phyloP scores from a whole-genome alignment of 1,284 basidiomycete genomes.

The Cryptococcus sp. region DNA sequence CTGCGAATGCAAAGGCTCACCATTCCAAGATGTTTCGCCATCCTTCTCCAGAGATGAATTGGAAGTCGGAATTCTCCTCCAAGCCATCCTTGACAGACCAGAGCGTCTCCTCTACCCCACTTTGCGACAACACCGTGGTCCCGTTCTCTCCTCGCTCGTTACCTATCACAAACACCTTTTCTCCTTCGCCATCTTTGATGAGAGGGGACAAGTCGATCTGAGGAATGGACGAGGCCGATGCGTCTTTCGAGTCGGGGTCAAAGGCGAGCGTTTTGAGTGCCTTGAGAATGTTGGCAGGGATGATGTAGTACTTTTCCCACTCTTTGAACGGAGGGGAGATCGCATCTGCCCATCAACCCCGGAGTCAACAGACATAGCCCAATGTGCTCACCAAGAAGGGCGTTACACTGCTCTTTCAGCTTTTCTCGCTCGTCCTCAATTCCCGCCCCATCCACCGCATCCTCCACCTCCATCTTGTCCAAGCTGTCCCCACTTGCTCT shows the following conservation, averaged over 20 bases:
- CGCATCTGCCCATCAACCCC: conserved; percentile 10
- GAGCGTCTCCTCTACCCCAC: conserved; percentile 15
- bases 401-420: conserved; percentile 19
- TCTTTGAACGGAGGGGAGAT: conserved; percentile 31
- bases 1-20: conserved; percentile 50
- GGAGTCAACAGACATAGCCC: too few species aligned
- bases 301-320: conserved; percentile 33
- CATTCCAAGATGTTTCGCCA: conserved; percentile 66
- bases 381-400: conserved; percentile 21
- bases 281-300: conserved; percentile 29
- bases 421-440: background rate
- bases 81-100: conserved; percentile 46
- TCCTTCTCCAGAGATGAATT: conserved; percentile 65
- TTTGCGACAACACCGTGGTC: background rate
- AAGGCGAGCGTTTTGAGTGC: conserved; percentile 29
- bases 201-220: conserved; percentile 21
- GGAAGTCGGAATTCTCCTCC: conserved; percentile 66
- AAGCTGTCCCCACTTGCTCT: too few species aligned
- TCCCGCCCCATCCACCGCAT: too few species aligned
- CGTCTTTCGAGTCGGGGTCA: conserved; percentile 9
- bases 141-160: conserved; percentile 9
- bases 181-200: conserved; percentile 14
- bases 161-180: conserved; percentile 23
- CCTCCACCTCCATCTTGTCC: too few species aligned
- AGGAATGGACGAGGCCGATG: conserved; percentile 7